Base-by-base conservation (phyloP, 805 yeast species). In the Priceomyces carsonii region DNA sequence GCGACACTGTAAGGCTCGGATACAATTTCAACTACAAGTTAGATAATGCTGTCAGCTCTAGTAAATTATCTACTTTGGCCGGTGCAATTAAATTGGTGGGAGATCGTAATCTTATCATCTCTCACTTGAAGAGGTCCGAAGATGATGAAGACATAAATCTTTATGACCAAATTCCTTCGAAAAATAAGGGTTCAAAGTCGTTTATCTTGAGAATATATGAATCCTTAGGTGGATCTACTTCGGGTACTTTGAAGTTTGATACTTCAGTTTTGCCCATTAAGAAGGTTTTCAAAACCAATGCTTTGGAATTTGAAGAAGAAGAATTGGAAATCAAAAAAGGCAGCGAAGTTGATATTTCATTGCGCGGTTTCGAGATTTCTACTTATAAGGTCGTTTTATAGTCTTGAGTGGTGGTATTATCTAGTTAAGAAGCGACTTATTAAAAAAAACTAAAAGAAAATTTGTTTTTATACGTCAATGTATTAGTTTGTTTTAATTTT, bases 41-140 rank as follows among this genome's bases (percentile, higher is more conserved):
- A 12, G 55, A 53, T 32, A 30, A 44, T 5, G 28, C 39, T 8
- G 44, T 39, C 18, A 55, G 31, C 23, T 39, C 41, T 6, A 35
- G 32, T 12, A 40, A 27, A 32, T 34, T 21, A 36, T 44, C 32
- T 12, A 42, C 36, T 17, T 41, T 60, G 18, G 42, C 53, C 13
- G 42, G 45, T 8, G 37, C 56, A 2, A 42, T 62, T 14, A 34
- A 38, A 14, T 41, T 57, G 6, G 46, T 46, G 6, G 85, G 87
- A 14, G 79, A 77, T 40, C 62, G 63, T 6, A 77, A 80, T 40
- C 63, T 91, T 36, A 72, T 90, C 5, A 57, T 91, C 32, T 79
- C 91, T 3, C 80, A 86, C 45, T 59, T 93, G 32, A 93, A 93
- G 63, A 76, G 98, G 48, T 89, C 87, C 8, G 97, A 90, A 53